Base-by-base conservation (phyloP, 225 moss, liverwort and hornwort genomes). In the Climacium dendroides region DNA sequence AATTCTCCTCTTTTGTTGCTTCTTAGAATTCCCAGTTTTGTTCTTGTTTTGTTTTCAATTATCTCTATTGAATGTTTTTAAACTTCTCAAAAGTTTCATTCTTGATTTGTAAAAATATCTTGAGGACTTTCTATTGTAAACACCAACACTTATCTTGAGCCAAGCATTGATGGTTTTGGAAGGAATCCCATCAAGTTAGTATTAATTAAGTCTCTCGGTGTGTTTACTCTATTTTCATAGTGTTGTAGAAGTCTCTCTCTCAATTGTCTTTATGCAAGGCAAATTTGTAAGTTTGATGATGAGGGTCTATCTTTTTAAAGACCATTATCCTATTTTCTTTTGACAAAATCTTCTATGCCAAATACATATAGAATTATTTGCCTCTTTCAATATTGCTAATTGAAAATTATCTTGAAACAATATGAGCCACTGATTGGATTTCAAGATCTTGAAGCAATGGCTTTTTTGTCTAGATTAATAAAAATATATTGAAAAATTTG, bases 41-140 rank as follows among this genome's bases (percentile, higher is more conserved):
- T 12, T 37, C 22, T 4, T n/a, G 4, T 22, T 37, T n/a, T 66
- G 22, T 37, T 22, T 12, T 66, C 7, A 66, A 66, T 66, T 7
- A n/a, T 22, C 2, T 66, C 7, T 66, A 22, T n/a, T 2, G 8
- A 1, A 37, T 37, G 22, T 7, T n/a, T 22, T 22, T 37, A 12
- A 66, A 37, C 7, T 37, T 37, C 2, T 37, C 1, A 1, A 37
- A 23, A 67, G 7, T 37, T 37, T 67, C 6, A 18, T 22, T 23
- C 1, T 37, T 37, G 23, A 7, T 37, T 23, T 67, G 12, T 37
- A 67, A 67, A 2, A 67, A 7, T 37, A 66, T 22, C 7, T 37
- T 1, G 0, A n/a, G 0, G 20, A 66, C 4, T 66, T 66, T 20
- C 2, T 6, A 22, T 5, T 3, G 1, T 11, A n/a, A 22, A 66